phyloP scores from a whole-genome alignment of 108 stramenopile genomes.

The Nitzschia sp. region DNA sequence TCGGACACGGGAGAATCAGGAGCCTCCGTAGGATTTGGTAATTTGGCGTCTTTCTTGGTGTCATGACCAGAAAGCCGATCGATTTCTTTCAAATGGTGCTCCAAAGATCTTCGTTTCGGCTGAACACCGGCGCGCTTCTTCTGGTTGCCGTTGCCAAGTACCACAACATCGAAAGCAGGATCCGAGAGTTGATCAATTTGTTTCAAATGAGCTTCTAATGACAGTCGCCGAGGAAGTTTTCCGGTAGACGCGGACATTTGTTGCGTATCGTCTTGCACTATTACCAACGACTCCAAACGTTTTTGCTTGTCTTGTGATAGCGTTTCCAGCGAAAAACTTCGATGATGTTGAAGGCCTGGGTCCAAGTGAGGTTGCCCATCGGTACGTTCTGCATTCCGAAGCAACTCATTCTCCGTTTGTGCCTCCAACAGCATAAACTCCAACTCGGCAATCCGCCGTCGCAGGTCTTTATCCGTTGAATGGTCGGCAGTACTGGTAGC shows the following conservation, averaged over 20 bases:
- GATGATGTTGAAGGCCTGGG: not conserved
- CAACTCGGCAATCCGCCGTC: not conserved
- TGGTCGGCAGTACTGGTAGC: not conserved
- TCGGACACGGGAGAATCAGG: too few relatives aligned
- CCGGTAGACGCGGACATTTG: not conserved
- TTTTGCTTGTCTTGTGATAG: not conserved
- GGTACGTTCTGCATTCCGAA: not conserved
- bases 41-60: too few relatives aligned
- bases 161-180: not conserved
- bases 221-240: slow-evolving; percentile 6
- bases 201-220: slow-evolving; percentile 8
- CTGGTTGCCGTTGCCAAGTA: not conserved
- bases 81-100: too few relatives aligned
- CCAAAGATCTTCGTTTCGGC: too few relatives aligned
- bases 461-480: not conserved
- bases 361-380: not conserved
- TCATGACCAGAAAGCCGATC: too few relatives aligned
- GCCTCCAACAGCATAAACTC: not conserved
- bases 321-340: not conserved
- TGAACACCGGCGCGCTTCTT: too few relatives aligned
- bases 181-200: slow-evolving; percentile 12
- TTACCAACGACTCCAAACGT: not conserved
- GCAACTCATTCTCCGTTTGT: slow-evolving; percentile 9
- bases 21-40: too few relatives aligned
- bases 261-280: not conserved